Base-by-base conservation (phyloP, 2,329 filamentous ascomycete genomes). In the Penicillium expansum region DNA sequence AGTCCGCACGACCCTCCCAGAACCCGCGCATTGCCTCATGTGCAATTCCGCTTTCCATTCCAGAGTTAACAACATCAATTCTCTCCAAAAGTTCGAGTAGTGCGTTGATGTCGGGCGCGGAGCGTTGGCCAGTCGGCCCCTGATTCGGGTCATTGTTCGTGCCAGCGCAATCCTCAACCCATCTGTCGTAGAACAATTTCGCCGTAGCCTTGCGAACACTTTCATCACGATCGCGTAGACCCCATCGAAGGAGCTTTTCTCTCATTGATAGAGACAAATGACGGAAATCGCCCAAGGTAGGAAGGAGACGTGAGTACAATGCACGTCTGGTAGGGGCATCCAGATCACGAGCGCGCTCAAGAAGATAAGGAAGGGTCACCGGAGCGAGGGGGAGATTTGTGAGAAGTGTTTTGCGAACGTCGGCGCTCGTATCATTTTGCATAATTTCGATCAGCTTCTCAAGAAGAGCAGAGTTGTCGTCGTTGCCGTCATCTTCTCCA, bases 161-260 rank as follows among this genome's bases (percentile, higher is more conserved):
- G 2, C 88, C 88, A 6, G 90, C 92, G 67, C 92, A 97, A 69
- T 97, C 91, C 70, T 97, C 93, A 59, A 99, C 93, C 94, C 94
- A 99, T n/a, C 91, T 86, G 69, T 97, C 92, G 59, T 89, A 86
- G 77, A 99, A 99, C 7, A 97, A 80, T 44, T 90, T 88, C 8
- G 90, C 91, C 4, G 94, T 90, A 9, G 93, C 93, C 72, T 96
- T 96, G 51, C 92, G 86, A 13, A 99, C 94, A 65, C 89, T 91
- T 64, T 97, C 93, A 64, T 99, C 94, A 73, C 94, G 86, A 72
- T 99, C 94, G 38, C 92, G 86, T 39, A 99, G 79, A 49, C 94
- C 94, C 94, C 94, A 99, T 38, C 94, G 86, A 29, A 99, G 82
- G 32, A 99, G 82, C 74, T 97, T 97, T 75, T 99, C 94, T 69